Conservation (phyloP, 257 asterid species). For the Gardenia jasminoides region DNA sequence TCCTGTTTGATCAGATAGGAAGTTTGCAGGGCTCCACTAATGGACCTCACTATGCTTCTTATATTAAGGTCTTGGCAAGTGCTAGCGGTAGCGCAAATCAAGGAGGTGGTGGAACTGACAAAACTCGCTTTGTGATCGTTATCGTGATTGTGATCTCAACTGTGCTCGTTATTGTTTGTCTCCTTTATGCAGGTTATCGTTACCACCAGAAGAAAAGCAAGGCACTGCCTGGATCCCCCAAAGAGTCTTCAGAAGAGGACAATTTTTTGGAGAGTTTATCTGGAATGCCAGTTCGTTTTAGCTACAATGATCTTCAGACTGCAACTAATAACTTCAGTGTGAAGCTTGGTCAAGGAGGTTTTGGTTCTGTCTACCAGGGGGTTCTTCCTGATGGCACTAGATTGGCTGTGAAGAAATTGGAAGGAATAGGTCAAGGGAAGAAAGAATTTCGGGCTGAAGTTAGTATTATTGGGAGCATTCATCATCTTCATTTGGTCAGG, state of each 20-base stretch:
- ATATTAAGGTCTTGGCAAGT: conserved; percentile 38
- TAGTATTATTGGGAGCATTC: conserved; percentile 95
- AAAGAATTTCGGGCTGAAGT: conserved; percentile 98
- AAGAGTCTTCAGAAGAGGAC: conserved; percentile 77
- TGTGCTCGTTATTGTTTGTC: conserved; percentile 39
- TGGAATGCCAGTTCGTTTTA: conserved; percentile 93
- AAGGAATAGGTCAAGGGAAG: conserved; percentile 95
- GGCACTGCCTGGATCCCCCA: conserved; percentile 45
- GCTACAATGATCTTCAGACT: conserved; percentile 65
- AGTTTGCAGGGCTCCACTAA: conserved; percentile 40
- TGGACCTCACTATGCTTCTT: conserved; percentile 38
- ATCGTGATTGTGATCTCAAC: conserved; percentile 50
- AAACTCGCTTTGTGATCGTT: conserved; percentile 39
- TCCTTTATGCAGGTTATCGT: conserved; percentile 43
- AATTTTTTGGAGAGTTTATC: conserved; percentile 70
- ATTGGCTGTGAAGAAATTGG: conserved; percentile 82
- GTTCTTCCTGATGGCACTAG: conserved; percentile 68
- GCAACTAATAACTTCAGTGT: conserved; percentile 66
- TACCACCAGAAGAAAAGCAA: conserved; percentile 40
- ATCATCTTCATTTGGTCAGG: conserved; percentile 80
- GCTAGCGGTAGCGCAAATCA: conserved; percentile 16
- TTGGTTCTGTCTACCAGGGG: conserved; percentile 91
- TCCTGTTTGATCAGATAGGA: conserved; percentile 64
- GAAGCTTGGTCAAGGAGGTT: conserved; percentile 98
- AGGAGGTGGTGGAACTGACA: conserved; percentile 25